Percentiles rank a stretch among this genome's conserved stretches.
phyloP scores from a whole-genome alignment of 805 yeast genomes.

The Babjeviella inositovora region DNA sequence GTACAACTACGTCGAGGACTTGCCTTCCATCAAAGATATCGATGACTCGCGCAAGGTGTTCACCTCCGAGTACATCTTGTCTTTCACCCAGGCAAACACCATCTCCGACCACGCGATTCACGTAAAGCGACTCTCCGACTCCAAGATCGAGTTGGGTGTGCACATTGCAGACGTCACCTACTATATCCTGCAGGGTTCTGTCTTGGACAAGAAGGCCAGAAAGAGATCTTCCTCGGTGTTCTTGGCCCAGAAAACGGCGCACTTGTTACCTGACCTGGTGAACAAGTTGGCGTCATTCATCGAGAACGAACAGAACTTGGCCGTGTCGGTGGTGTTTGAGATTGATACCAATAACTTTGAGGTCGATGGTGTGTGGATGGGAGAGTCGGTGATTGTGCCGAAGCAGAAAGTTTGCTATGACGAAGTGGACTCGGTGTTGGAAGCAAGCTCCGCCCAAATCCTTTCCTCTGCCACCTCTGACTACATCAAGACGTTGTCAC shows the following conservation, averaged over 20 bases:
- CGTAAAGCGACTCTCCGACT: slow-evolving; percentile 43
- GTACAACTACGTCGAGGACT: slow-evolving; percentile 12
- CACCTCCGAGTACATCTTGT: slow-evolving; percentile 42
- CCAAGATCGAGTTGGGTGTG: slow-evolving; percentile 66
- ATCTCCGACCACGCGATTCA: slow-evolving; percentile 71
- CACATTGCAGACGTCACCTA: slow-evolving; percentile 74
- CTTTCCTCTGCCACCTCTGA: slow-evolving; percentile 43
- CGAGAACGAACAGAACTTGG: slow-evolving; percentile 41
- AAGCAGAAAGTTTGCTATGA: slow-evolving; percentile 35
- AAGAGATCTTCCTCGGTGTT: slow-evolving; percentile 83
- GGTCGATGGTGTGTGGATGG: slow-evolving; percentile 63
- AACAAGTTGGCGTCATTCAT: slow-evolving; percentile 45
- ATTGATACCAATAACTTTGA: slow-evolving; percentile 60
- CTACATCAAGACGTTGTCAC: slow-evolving; percentile 44
- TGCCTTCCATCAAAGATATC: slow-evolving; percentile 18
- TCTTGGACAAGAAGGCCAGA: slow-evolving; percentile 76
- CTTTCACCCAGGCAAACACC: slow-evolving; percentile 39
- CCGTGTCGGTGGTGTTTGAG: slow-evolving; percentile 67
- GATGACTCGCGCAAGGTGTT: slow-evolving; percentile 31
- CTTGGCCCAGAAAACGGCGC: slow-evolving; percentile 59
- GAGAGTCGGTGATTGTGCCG: slow-evolving; percentile 57
- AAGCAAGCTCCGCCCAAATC: slow-evolving; percentile 4
- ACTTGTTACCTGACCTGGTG: slow-evolving; percentile 53
- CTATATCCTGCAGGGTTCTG: slow-evolving; percentile 55
- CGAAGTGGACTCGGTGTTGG: slow-evolving; percentile 35